Conservation (phyloP, 306 rosid genomes). For the Prosopis cineraria region DNA sequence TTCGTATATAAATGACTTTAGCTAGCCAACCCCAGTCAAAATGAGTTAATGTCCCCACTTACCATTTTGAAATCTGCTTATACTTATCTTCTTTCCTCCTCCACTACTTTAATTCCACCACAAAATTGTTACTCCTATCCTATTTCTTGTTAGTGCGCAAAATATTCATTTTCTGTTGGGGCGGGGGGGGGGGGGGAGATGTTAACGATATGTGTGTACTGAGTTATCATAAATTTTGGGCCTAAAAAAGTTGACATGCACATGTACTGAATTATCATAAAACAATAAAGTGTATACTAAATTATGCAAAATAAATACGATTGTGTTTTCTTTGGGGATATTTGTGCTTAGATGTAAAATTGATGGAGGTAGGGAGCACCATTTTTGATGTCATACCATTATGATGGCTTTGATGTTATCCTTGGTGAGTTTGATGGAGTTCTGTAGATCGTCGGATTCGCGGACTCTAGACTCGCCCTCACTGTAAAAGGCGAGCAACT, state of each 20-base stretch:
- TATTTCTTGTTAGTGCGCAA: not conserved
- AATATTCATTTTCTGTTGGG: not conserved
- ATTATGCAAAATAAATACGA: too few relatives aligned
- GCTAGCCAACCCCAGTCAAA: not conserved
- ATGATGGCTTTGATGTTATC: constrained; percentile 92
- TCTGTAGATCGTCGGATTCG: constrained; percentile 50
- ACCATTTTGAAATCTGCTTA: not conserved
- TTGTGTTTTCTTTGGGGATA: too few relatives aligned
- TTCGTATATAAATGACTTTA: too few relatives aligned
- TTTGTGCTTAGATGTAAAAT: too few relatives aligned
- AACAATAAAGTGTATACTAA: not conserved
- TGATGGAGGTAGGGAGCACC: not conserved
- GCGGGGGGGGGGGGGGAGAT: too few relatives aligned
- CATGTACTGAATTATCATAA: not conserved
- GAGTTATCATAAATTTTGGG: not conserved
- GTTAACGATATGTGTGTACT: not conserved
- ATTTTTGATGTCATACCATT: constrained; percentile 51
- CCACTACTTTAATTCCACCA: not conserved
- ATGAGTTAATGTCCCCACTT: not conserved
- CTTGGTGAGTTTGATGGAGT: constrained; percentile 66
- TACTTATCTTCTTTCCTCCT: not conserved
- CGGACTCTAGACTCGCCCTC: constrained; percentile 42
- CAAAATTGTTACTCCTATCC: not conserved
- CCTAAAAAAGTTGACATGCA: not conserved
- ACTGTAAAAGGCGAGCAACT: constrained; percentile 70